A percentile compares a stretch with the other conserved stretches of the same genome.
Evolutionary conservation across 2,329 filamentous ascomycete genomes (phyloP).

Genomic region (Keithomyces neogunnii): DNA sequence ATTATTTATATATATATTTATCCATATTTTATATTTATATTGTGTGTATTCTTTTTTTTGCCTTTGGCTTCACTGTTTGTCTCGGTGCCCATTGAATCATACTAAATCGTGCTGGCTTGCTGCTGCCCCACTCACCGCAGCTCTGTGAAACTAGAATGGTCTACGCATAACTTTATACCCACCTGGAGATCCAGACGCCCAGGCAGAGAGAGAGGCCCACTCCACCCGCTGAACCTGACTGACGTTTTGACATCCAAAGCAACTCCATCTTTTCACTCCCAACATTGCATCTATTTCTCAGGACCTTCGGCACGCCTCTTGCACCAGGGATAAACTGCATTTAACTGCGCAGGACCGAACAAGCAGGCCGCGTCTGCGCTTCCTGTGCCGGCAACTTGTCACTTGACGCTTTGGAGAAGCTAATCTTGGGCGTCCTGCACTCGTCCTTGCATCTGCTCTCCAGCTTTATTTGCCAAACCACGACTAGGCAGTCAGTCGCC

Average conservation of each 20-base stretch:
- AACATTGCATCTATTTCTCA: conserved; percentile 15
- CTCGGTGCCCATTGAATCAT: no score
- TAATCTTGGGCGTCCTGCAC: conserved; percentile 33
- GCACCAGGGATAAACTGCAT: neutral
- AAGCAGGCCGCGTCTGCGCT: neutral
- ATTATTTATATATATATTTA: no score
- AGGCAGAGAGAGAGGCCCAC: conserved; percentile 21
- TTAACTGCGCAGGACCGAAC: neutral
- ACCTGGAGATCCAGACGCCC: no score
- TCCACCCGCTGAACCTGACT: conserved; percentile 25
- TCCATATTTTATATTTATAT: no score
- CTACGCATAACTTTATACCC: no score
- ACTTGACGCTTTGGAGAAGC: conserved; percentile 14
- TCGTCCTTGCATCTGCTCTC: conserved; percentile 22
- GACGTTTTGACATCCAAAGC: conserved; percentile 24
- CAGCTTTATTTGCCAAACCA: conserved; percentile 1
- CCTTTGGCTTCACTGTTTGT: no score
- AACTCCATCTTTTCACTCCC: conserved; percentile 18
- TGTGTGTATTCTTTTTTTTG: no score
- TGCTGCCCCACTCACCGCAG: no score
- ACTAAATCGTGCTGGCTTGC: no score
- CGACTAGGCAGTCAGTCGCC: neutral
- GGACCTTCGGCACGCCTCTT: conserved; percentile 4
- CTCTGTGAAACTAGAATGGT: no score
- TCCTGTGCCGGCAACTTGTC: neutral